Percentiles rank a stretch among this genome's conserved stretches.
Evolutionary conservation across 331 rosid species (phyloP).

Genomic region (Cucumis variabilis): DNA sequence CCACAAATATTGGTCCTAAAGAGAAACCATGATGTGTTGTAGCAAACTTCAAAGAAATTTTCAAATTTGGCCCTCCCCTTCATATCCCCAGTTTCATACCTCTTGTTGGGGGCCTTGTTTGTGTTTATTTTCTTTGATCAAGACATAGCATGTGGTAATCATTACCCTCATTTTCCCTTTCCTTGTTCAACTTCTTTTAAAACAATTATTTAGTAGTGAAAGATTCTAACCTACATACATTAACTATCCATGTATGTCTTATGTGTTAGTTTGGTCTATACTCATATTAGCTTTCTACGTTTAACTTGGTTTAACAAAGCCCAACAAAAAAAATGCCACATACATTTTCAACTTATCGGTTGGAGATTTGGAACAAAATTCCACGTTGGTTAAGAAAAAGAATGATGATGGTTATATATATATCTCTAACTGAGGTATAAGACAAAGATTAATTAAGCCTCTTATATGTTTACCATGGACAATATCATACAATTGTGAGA

Average conservation of each 20-base stretch:
- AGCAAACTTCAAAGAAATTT: background rate
- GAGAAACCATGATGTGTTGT: background rate
- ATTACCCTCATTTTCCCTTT: background rate
- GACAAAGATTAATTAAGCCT: too few relatives aligned
- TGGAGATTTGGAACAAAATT: background rate
- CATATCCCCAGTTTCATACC: background rate
- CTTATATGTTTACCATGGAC: too few relatives aligned
- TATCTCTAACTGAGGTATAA: background rate
- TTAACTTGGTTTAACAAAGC: too few relatives aligned
- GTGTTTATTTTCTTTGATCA: background rate
- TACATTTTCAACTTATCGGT: too few relatives aligned
- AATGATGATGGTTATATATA: too few relatives aligned
- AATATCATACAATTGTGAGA: too few relatives aligned
- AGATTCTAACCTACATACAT: too few relatives aligned
- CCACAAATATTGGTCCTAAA: constrained; percentile 12
- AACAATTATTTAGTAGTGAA: background rate
- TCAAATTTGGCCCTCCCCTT: constrained; percentile 14
- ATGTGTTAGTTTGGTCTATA: too few relatives aligned
- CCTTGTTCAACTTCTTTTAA: background rate
- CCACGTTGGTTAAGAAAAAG: background rate
- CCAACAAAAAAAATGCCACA: background rate
- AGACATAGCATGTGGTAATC: constrained; percentile 15
- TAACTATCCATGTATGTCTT: too few relatives aligned
- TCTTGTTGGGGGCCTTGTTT: background rate
- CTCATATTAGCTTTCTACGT: too few relatives aligned